Evolutionary conservation across 345 rosid species (phyloP), one percentile per base, ranked within the genome.

Genomic region (Camelina sativa): DNA sequence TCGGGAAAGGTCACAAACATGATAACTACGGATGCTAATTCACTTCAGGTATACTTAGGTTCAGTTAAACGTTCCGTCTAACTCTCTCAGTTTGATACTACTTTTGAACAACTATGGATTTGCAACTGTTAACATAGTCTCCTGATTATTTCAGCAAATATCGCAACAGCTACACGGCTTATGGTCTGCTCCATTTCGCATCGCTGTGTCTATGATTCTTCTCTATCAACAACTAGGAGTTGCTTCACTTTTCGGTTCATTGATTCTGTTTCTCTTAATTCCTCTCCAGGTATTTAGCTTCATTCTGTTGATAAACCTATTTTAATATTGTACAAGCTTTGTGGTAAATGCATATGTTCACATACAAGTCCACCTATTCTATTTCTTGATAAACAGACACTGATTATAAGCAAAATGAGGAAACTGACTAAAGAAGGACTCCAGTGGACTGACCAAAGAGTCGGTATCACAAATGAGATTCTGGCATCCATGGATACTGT

Each of bases 141-240:
- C 67, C 60, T 38, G 19, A 17, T 7, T 28, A 37, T 65, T 75
- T 51, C 87, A 92, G 97, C 97, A 90, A 95, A 72, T 87, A 78
- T 80, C 91, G 80, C 90, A 84, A 80, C 97, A 89, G 47, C 93
- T 95, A 75, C 99, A 92, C 47, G 81, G 86, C 62, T 70, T 95
- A 56, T 95, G 99, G 97, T 95, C 99, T 9, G 97, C 99, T 71
- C 99, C 99, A 28, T 90, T 95, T 76, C 96, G 99, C 22, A 95
- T 92, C 64, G 76, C 75, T 53, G 69, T 90, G 67, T 82, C 97
- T 19, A 84, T 95, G 97, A 81, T 84, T 80, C 96, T 95, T 80
- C 93, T 94, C 51, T 95, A 86, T 77, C 93, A 85, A 71, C 96
- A 95, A 77, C 77, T 95, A 37, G 96, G 97, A 67, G 89, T 90